Conservation (phyloP, 2,329 filamentous ascomycete species). For the Teratosphaeria gauchensis region DNA sequence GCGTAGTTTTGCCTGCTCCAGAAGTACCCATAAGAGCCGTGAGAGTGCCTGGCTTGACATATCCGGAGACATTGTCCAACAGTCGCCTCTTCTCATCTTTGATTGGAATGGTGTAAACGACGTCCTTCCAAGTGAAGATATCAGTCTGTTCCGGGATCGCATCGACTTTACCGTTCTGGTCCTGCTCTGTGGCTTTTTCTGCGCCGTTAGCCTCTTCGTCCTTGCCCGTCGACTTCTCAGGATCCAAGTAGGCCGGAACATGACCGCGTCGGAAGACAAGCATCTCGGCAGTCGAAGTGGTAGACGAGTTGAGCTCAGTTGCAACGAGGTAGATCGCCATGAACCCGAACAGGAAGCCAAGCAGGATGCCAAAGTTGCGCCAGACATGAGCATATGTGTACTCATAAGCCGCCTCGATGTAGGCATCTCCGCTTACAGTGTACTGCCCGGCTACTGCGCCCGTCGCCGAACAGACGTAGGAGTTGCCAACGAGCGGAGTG, state of each 20-base stretch:
- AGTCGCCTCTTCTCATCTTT: slow-evolving; percentile 43
- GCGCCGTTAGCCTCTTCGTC: slow-evolving; percentile 28
- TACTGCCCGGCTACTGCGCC: slow-evolving; percentile 31
- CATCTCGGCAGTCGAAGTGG: slow-evolving; percentile 55
- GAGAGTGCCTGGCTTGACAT: slow-evolving; percentile 47
- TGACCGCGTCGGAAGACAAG: slow-evolving; percentile 50
- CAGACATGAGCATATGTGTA: slow-evolving; percentile 34
- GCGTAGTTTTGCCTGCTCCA: slow-evolving; percentile 52
- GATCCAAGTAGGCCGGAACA: slow-evolving; percentile 31
- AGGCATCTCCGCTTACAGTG: slow-evolving; percentile 32
- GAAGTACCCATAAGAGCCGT: slow-evolving; percentile 26
- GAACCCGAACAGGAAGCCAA: slow-evolving; percentile 54
- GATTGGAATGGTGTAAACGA: slow-evolving; percentile 45
- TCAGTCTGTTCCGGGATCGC: slow-evolving; percentile 34
- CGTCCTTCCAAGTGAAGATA: slow-evolving; percentile 44
- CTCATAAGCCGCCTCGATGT: slow-evolving; percentile 23
- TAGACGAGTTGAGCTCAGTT: slow-evolving; percentile 55
- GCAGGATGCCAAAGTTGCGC: slow-evolving; percentile 58
- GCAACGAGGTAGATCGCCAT: slow-evolving; percentile 53
- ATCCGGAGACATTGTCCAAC: slow-evolving; percentile 46
- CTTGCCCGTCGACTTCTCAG: slow-evolving; percentile 19
- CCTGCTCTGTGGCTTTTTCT: slow-evolving; percentile 18
- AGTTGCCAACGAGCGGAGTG: slow-evolving; percentile 19
- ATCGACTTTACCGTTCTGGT: slow-evolving; percentile 25
- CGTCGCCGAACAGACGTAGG: slow-evolving; percentile 29